These are phyloP conservation scores for Colletotrichum musae DNA, from an alignment of 2,329 filamentous ascomycete genomes.

Conservation along the genomic window DNA sequence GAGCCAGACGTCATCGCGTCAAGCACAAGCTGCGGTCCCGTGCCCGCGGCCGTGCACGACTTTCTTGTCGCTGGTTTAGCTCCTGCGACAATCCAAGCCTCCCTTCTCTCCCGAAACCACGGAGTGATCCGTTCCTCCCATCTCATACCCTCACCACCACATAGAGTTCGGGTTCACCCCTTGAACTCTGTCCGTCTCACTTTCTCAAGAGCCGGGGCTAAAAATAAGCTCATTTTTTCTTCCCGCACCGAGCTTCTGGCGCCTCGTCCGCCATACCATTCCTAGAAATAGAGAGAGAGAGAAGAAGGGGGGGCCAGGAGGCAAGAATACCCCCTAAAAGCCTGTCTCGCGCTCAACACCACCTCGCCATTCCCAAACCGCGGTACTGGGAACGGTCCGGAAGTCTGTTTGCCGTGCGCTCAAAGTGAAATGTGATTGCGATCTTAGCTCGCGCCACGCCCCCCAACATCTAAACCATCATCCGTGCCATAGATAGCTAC, in stretches of 20 bases:
- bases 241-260: neutral
- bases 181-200: slow-evolving; percentile 1
- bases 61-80: neutral
- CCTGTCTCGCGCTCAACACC: neutral
- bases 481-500: neutral
- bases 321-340: neutral
- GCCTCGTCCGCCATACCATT: neutral
- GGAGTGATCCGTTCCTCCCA: neutral
- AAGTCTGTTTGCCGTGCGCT: neutral
- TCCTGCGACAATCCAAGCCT: slow-evolving; percentile 16
- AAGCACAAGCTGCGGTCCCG: slow-evolving; percentile 3
- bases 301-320: neutral
- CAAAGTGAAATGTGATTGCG: neutral
- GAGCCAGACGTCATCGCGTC: slow-evolving; percentile 14
- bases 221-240: neutral
- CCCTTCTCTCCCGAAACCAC: neutral
- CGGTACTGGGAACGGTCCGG: slow-evolving; percentile 16
- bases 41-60: slow-evolving; percentile 9
- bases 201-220: neutral
- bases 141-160: neutral
- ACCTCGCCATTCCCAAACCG: slow-evolving; percentile 6
- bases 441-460: neutral
- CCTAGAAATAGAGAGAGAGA: neutral
- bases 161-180: neutral
- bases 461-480: neutral